Evolutionary conservation across 495 filamentous ascomycete species (phyloP).

Genomic region (Massariosphaeria phaeospora): DNA sequence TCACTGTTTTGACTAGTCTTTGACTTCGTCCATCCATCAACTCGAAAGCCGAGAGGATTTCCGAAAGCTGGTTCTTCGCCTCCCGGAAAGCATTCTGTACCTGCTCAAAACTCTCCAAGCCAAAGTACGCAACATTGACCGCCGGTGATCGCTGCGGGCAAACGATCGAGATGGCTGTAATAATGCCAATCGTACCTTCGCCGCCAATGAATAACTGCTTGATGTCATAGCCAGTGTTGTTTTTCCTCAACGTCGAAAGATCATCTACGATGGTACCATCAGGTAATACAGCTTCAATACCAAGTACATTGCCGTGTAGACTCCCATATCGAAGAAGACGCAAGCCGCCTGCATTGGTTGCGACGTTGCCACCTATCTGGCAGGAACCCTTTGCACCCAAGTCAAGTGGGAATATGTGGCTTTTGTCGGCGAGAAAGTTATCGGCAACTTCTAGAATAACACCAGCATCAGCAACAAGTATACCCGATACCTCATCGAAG

Average conservation of each 20-base stretch:
- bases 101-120: slow-evolving; percentile 60
- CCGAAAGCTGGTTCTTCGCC: slow-evolving; percentile 82
- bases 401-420: slow-evolving; percentile 88
- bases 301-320: slow-evolving; percentile 86
- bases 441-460: slow-evolving; percentile 87
- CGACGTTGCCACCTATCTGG: slow-evolving; percentile 96
- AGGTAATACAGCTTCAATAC: slow-evolving; percentile 85
- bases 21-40: slow-evolving; percentile 87
- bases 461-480: slow-evolving; percentile 83
- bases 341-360: slow-evolving; percentile 91
- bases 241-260: slow-evolving; percentile 81
- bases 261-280: slow-evolving; percentile 90
- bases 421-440: slow-evolving; percentile 68
- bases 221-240: slow-evolving; percentile 96
- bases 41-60: slow-evolving; percentile 96
- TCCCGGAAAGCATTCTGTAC: slow-evolving; percentile 75
- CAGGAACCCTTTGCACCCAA: slow-evolving; percentile 96
- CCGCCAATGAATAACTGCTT: slow-evolving; percentile 96
- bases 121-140: slow-evolving; percentile 36
- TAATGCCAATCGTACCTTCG: slow-evolving; percentile 90
- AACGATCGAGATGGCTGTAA: slow-evolving; percentile 82
- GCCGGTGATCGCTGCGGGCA: slow-evolving; percentile 65
- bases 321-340: slow-evolving; percentile 88
- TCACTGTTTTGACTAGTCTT: slow-evolving; percentile 65
- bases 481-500: slow-evolving; percentile 89